Evolutionary conservation across 1,284 basidiomycete species (phyloP).

Genomic region (Fomes fomentarius): DNA sequence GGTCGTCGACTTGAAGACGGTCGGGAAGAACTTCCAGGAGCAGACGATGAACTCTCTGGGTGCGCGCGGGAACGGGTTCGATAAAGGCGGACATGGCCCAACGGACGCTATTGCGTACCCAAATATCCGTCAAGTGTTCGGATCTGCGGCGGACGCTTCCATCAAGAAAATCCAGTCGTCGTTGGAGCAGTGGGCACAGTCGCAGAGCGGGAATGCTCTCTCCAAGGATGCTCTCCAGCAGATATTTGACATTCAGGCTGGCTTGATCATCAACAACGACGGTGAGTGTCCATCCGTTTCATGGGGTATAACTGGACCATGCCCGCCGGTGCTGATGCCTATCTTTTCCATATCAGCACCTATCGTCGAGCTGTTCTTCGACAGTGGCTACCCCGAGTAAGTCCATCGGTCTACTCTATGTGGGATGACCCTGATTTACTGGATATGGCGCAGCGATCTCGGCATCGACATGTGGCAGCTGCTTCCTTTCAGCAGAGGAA

Average conservation of each 20-base stretch:
- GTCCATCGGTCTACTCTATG: too few relatives aligned
- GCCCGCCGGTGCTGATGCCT: too few relatives aligned
- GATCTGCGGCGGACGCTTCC: slow-evolving; percentile 34
- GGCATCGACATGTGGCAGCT: slow-evolving; percentile 57
- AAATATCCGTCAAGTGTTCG: slow-evolving; percentile 49
- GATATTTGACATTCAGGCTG: slow-evolving; percentile 46
- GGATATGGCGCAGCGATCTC: slow-evolving; percentile 34
- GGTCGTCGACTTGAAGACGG: slow-evolving; percentile 41
- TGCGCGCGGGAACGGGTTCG: slow-evolving; percentile 36
- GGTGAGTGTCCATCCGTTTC: slow-evolving; percentile 30
- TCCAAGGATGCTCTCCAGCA: slow-evolving; percentile 42
- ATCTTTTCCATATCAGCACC: slow-evolving; percentile 38
- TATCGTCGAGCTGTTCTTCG: slow-evolving; percentile 41
- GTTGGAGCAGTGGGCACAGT: slow-evolving; percentile 42
- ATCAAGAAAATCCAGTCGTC: slow-evolving; percentile 39
- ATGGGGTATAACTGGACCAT: neutral
- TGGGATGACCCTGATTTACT: too few relatives aligned
- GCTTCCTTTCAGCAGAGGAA: slow-evolving; percentile 56
- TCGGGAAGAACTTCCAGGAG: slow-evolving; percentile 52
- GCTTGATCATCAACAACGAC: slow-evolving; percentile 45
- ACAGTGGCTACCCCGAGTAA: slow-evolving; percentile 27
- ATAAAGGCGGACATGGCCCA: slow-evolving; percentile 32
- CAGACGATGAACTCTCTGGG: slow-evolving; percentile 50
- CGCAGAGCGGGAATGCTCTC: slow-evolving; percentile 42
- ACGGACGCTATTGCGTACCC: slow-evolving; percentile 46